Conservation (phyloP, 176 grass and related monocot species). For the Cocos nucifera region DNA sequence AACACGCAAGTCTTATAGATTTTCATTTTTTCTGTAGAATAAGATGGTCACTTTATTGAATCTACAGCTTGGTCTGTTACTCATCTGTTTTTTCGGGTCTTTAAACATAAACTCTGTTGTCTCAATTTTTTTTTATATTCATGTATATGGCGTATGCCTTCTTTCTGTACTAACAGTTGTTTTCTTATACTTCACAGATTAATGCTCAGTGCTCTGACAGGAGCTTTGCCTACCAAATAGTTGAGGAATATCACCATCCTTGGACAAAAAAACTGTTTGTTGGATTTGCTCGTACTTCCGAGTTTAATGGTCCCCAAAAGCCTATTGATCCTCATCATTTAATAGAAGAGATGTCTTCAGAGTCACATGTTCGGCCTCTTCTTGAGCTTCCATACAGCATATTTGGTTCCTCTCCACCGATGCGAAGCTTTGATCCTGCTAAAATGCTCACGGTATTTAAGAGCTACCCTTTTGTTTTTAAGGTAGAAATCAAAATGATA, state of each 20-base stretch:
- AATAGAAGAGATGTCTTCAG: slow-evolving; percentile 65
- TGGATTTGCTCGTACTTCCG: slow-evolving; percentile 87
- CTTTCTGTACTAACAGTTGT: too few species aligned
- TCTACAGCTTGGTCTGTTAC: too few species aligned
- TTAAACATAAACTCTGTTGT: too few species aligned
- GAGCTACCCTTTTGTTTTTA: too few species aligned
- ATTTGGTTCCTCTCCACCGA: slow-evolving; percentile 93
- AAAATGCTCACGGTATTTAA: slow-evolving; percentile 87
- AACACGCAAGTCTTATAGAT: too few species aligned
- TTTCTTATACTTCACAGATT: slow-evolving; percentile 37
- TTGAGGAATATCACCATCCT: slow-evolving; percentile 80
- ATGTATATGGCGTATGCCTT: too few species aligned
- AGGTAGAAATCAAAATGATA: too few species aligned
- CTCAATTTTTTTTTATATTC: too few species aligned
- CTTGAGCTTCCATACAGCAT: slow-evolving; percentile 84
- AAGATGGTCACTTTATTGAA: too few species aligned
- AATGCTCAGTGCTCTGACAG: slow-evolving; percentile 64
- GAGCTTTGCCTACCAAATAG: slow-evolving; percentile 76
- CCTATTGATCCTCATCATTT: slow-evolving; percentile 57
- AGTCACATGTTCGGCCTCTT: slow-evolving; percentile 47
- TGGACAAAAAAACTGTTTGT: slow-evolving; percentile 90
- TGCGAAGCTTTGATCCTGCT: slow-evolving; percentile 96
- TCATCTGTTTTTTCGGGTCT: too few species aligned
- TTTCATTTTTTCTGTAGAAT: too few species aligned
- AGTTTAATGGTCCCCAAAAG: slow-evolving; percentile 83